Base-by-base conservation (phyloP, 1,284 basidiomycete genomes). In the Cystobasidiaceae sp. region DNA sequence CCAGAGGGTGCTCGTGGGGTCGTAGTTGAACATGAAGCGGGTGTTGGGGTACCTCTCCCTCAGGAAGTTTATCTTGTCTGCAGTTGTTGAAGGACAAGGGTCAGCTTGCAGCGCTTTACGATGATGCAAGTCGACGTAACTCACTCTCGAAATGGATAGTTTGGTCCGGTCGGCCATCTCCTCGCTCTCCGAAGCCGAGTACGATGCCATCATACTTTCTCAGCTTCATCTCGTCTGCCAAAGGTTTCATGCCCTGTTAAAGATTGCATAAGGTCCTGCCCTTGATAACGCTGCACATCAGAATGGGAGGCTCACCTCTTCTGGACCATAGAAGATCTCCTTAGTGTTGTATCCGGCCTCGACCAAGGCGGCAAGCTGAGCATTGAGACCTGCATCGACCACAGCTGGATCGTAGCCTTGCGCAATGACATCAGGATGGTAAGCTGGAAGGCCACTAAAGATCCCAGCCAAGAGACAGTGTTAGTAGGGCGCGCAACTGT, bases 301-400 rank as follows among this genome's bases (percentile, higher is more conserved):
- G 15, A 19, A 17, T 11, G 9, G 23, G 23, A 17, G 23, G 32
- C 37, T n/a, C 52, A 56, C 55, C 37, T 57, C 23, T 45, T 57
- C 55, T 37, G 55, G 55, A 11, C 37, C 55, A n/a, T 19, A 57
- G 32, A 34, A 57, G 2, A 57, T 19, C 25, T 57, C 55, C 23
- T 57, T 57, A 9, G 41, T 57, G 55, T 57, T 57, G 41, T 57
- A 57, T 5, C 55, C 55, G 28, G 55, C 55, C n/a, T n/a, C 55
- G 34, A 45, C 55, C 30, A 57, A 37, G 17, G 19, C 41, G 7
- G 21, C 8, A 9, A 57, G 13, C 34, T 41, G n/a, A 15, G 17
- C 37, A 11, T 41, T 44, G n/a, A 57, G 39, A 19, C 55, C 55
- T 5, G 34, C 37, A 11, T 32, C 51, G 15, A 54, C 33, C 4